phyloP scores from a whole-genome alignment of 495 filamentous ascomycete genomes.

The Penicillium maclennaniae region DNA sequence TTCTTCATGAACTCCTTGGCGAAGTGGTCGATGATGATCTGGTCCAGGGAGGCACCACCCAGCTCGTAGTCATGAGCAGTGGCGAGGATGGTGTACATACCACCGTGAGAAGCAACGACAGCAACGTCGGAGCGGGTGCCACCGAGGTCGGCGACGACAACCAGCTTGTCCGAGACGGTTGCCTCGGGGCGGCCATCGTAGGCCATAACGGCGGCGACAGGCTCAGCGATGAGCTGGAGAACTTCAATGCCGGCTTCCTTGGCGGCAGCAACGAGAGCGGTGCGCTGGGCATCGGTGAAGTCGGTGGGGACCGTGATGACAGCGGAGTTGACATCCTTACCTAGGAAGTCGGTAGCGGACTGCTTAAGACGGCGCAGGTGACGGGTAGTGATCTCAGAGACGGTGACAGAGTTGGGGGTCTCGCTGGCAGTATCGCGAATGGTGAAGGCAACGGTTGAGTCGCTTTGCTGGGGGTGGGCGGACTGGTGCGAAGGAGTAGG shows the following conservation, averaged over 20 bases:
- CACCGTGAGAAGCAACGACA: conserved; percentile 83
- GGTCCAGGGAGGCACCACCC: conserved; percentile 75
- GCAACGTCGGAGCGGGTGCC: conserved; percentile 90
- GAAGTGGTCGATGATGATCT: conserved; percentile 90
- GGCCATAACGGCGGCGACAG: conserved; percentile 84
- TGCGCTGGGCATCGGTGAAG: conserved; percentile 80
- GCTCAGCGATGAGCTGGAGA: conserved; percentile 89
- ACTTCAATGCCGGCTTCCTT: conserved; percentile 81
- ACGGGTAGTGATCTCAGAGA: conserved; percentile 82
- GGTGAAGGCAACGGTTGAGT: conserved; percentile 74
- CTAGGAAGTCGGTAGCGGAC: conserved; percentile 86
- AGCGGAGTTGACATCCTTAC: conserved; percentile 85
- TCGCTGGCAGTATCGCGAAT: conserved; percentile 72
- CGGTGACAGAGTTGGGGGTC: conserved; percentile 63
- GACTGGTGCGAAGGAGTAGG: conserved; percentile 91
- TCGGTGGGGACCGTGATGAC: conserved; percentile 93
- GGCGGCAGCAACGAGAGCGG: conserved; percentile 71
- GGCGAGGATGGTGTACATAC: conserved; percentile 94
- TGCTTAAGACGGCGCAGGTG: conserved; percentile 77
- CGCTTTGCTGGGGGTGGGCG: conserved; percentile 77
- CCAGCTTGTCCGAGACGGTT: conserved; percentile 73
- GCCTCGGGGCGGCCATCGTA: conserved; percentile 85
- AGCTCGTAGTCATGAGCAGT: conserved; percentile 94
- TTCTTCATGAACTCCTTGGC: conserved; percentile 98
- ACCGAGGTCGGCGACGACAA: conserved; percentile 90